These are phyloP conservation scores for Gracilariopsis chorda DNA, from an alignment of 23 red algal species.

Conservation along the genomic window DNA sequence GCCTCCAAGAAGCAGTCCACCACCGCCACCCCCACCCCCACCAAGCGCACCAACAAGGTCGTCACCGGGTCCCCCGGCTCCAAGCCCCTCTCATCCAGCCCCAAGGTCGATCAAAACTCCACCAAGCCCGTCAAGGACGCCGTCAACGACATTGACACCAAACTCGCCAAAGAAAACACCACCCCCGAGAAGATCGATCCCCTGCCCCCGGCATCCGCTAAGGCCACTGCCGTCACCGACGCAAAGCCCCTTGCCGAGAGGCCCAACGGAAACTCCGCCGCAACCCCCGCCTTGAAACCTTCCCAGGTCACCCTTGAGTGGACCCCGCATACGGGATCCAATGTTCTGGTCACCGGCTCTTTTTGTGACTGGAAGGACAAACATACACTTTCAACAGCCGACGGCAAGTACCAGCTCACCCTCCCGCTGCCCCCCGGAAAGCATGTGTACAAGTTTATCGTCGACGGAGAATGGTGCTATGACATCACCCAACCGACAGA, in stretches of 20 bases:
- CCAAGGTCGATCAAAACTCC: neutral
- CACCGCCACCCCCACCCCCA: neutral
- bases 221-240: too few relatives aligned
- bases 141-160: neutral
- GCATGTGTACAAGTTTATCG: conserved; percentile 68
- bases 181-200: too few relatives aligned
- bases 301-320: conserved; percentile 9
- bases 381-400: neutral
- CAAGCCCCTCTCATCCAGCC: neutral
- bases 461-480: conserved; percentile 72
- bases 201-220: too few relatives aligned
- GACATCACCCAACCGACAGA: conserved; percentile 50
- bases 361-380: conserved; percentile 41
- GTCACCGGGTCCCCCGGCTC: neutral
- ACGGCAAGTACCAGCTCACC: neutral
- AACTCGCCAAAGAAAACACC: neutral
- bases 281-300: too few relatives aligned
- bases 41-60: neutral
- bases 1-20: neutral
- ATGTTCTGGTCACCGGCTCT: conserved; percentile 29
- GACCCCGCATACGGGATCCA: neutral
- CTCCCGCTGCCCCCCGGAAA: conserved; percentile 26
- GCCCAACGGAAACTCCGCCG: too few relatives aligned
- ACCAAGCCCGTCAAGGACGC: neutral
- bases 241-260: too few relatives aligned